These are phyloP conservation scores for Pichia phayaonensis DNA, from an alignment of 805 yeast species.

Conservation along the genomic window DNA sequence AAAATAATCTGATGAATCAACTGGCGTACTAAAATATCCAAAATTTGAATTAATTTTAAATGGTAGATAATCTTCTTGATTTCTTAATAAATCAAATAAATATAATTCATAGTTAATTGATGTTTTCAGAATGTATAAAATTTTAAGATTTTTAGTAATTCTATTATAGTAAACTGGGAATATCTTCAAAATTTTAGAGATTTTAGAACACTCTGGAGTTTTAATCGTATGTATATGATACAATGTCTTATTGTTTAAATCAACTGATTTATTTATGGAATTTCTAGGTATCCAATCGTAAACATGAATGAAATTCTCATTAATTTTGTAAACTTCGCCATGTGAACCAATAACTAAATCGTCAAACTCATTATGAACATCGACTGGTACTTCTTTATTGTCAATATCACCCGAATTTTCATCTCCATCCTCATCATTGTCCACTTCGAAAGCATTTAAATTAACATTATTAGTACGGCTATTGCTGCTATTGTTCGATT, in stretches of 20 bases:
- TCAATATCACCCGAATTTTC: neutral
- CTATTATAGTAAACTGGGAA: neutral
- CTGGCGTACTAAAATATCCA: slow-evolving; percentile 9
- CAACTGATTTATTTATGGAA: neutral
- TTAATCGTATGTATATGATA: neutral
- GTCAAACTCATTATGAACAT: neutral
- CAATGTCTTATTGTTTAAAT: slow-evolving; percentile 1
- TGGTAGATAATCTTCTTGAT: neutral
- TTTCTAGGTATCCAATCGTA: slow-evolving; percentile 33
- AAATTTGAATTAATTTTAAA: neutral
- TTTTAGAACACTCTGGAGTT: neutral
- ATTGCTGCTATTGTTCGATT: neutral
- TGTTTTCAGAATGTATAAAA: neutral
- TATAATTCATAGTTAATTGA: neutral
- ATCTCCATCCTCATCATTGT: neutral
- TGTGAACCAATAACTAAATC: neutral
- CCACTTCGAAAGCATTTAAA: neutral
- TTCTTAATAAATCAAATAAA: neutral
- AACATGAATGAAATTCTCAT: slow-evolving; percentile 25
- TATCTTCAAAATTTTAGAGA: neutral
- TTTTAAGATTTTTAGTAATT: neutral
- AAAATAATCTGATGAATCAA: slow-evolving; percentile 12
- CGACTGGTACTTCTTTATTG: neutral
- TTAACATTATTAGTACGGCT: neutral
- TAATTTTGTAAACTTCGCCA: slow-evolving; percentile 31